phyloP scores from a whole-genome alignment of 163 green algal species.

The Volvox carteri region DNA sequence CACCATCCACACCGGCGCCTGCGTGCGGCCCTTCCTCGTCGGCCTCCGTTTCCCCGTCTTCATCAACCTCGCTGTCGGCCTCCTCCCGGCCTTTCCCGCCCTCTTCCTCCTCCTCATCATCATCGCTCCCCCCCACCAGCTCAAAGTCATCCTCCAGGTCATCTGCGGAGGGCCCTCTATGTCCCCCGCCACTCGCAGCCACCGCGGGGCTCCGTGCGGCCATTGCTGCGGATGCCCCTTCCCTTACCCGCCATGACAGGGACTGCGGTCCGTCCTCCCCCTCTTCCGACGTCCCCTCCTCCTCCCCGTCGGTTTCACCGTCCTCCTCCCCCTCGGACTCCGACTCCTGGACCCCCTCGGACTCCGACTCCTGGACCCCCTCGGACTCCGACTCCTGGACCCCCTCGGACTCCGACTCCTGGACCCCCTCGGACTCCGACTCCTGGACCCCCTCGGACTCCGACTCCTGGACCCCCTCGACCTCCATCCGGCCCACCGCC shows the following conservation, averaged over 20 bases:
- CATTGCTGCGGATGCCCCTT: neutral
- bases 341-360: too few relatives aligned
- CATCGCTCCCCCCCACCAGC: neutral
- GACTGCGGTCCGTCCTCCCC: too few relatives aligned
- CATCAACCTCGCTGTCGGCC: neutral
- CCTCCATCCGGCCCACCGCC: neutral
- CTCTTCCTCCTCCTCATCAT: neutral
- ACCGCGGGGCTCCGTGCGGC: neutral
- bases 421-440: neutral
- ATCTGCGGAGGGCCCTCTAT: slow-evolving; percentile 4
- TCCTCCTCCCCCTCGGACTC: slow-evolving; percentile 11
- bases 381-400: neutral
- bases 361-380: neutral
- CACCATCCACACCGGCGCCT: slow-evolving; percentile 6
- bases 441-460: too few relatives aligned
- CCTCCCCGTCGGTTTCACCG: too few relatives aligned
- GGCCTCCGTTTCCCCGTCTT: slow-evolving; percentile 34
- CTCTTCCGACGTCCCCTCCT: too few relatives aligned
- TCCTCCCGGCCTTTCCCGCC: slow-evolving; percentile 4
- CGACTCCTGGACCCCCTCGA: slow-evolving; percentile 8
- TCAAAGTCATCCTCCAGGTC: slow-evolving; percentile 52
- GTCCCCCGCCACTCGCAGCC: neutral
- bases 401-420: neutral
- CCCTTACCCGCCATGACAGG: too few relatives aligned
- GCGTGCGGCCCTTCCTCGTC: slow-evolving; percentile 27